These are phyloP conservation scores for Hypoxylon rickii DNA, from an alignment of 495 filamentous ascomycete species.

Conservation along the genomic window DNA sequence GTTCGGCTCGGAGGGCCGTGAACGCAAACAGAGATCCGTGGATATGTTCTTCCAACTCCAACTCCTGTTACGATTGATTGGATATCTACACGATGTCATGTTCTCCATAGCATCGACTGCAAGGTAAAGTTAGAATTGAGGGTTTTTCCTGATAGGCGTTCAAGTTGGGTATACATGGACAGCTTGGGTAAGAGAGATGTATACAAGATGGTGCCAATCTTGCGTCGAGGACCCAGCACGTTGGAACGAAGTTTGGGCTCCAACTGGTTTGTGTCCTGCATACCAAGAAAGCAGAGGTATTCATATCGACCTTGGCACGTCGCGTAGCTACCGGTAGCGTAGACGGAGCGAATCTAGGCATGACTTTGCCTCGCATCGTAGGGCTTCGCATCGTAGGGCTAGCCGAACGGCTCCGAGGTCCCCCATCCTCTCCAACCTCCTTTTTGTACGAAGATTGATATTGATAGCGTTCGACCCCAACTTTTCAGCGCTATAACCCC, in stretches of 20 bases:
- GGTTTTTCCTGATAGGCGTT: too few relatives aligned
- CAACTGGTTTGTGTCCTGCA: background rate
- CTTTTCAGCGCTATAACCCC: background rate
- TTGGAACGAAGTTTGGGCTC: background rate
- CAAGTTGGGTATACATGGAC: too few relatives aligned
- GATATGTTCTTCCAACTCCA: too few relatives aligned
- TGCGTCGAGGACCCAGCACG: background rate
- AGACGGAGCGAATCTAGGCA: background rate
- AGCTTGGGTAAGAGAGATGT: too few relatives aligned
- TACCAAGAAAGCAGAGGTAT: background rate
- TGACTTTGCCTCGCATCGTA: background rate
- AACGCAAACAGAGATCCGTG: too few relatives aligned
- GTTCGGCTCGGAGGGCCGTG: too few relatives aligned
- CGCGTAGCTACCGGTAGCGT: background rate
- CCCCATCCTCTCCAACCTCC: background rate
- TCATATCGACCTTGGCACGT: background rate
- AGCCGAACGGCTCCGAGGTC: background rate
- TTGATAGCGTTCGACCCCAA: background rate
- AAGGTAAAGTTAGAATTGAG: too few relatives aligned
- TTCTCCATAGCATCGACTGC: too few relatives aligned
- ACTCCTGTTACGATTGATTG: too few relatives aligned
- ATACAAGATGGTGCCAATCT: background rate
- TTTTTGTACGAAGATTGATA: too few relatives aligned
- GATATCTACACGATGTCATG: too few relatives aligned
- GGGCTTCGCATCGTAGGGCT: background rate